Evolutionary conservation across 2,329 filamentous ascomycete genomes (phyloP).

Genomic region (Beauveria rudraprayagi): DNA sequence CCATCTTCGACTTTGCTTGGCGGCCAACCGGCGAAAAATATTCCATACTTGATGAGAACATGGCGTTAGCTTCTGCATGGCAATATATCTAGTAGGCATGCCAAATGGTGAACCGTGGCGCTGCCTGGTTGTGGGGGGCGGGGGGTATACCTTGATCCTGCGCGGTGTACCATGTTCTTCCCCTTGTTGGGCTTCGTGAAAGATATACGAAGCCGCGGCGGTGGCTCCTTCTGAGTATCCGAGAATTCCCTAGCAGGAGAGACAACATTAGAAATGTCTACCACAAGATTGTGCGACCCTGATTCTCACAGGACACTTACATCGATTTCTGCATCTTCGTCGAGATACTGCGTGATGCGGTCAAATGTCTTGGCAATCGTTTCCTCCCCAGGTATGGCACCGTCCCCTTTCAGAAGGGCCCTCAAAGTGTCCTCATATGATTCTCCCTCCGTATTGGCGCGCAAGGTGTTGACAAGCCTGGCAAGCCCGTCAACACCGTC

Average conservation of each 20-base stretch:
- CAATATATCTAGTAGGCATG: background rate
- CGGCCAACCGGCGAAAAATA: conserved; percentile 49
- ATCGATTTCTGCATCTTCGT: conserved; percentile 28
- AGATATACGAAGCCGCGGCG: conserved; percentile 42
- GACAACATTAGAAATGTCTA: background rate
- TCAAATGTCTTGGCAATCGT: conserved; percentile 15
- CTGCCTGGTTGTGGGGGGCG: background rate
- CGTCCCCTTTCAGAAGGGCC: conserved; percentile 31
- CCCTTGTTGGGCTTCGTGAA: conserved; percentile 38
- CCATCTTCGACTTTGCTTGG: conserved; percentile 33
- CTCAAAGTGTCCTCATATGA: conserved; percentile 49
- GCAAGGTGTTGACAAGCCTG: conserved; percentile 42
- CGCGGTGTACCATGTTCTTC: conserved; percentile 24
- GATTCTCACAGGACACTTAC: background rate
- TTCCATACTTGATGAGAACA: conserved; percentile 28
- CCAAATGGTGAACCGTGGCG: background rate
- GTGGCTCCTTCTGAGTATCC: conserved; percentile 55
- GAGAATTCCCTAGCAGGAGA: conserved; percentile 36
- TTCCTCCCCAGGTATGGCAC: conserved; percentile 9
- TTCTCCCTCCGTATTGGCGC: conserved; percentile 44
- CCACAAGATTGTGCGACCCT: background rate
- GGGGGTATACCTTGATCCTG: conserved; percentile 25
- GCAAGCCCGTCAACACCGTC: conserved; percentile 35
- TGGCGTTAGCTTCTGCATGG: background rate
- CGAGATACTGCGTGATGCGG: conserved; percentile 34